These are phyloP conservation scores for Teratosphaeria zuluensis DNA, from an alignment of 2,329 filamentous ascomycete genomes.

Conservation along the genomic window DNA sequence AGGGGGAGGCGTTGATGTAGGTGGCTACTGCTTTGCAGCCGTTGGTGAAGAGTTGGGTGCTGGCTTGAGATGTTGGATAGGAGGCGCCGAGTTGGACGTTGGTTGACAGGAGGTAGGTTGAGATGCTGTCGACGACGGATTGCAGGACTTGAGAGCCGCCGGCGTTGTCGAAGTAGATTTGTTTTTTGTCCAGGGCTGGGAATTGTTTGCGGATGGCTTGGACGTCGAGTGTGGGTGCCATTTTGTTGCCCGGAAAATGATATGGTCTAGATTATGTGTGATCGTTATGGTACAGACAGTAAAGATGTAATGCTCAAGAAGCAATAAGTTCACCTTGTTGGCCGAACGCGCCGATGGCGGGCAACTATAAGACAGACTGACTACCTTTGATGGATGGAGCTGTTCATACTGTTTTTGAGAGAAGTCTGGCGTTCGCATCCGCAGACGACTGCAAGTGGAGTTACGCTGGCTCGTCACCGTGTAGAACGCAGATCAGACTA, in stretches of 20 bases:
- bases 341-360: background rate
- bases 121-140: slow-evolving; percentile 54
- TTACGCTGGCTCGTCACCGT: no score
- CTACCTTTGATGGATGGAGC: no score
- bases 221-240: slow-evolving; percentile 41
- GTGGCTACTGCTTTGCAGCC: slow-evolving; percentile 57
- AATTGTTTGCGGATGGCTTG: slow-evolving; percentile 50
- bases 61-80: slow-evolving; percentile 51
- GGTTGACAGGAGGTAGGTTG: slow-evolving; percentile 53
- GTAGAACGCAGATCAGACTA: no score
- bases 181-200: slow-evolving; percentile 56
- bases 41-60: slow-evolving; percentile 49
- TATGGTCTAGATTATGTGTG: background rate
- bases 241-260: background rate
- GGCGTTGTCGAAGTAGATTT: slow-evolving; percentile 70
- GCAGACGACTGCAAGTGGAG: no score
- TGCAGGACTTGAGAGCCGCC: slow-evolving; percentile 60
- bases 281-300: background rate
- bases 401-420: no score
- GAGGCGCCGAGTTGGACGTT: slow-evolving; percentile 70
- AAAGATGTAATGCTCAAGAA: background rate
- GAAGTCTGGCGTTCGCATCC: no score
- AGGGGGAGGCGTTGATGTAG: slow-evolving; percentile 57
- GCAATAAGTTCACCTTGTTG: background rate
- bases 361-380: background rate